These are phyloP conservation scores for Hypoxylon lenormandii DNA, from an alignment of 495 filamentous ascomycete genomes.

Conservation along the genomic window DNA sequence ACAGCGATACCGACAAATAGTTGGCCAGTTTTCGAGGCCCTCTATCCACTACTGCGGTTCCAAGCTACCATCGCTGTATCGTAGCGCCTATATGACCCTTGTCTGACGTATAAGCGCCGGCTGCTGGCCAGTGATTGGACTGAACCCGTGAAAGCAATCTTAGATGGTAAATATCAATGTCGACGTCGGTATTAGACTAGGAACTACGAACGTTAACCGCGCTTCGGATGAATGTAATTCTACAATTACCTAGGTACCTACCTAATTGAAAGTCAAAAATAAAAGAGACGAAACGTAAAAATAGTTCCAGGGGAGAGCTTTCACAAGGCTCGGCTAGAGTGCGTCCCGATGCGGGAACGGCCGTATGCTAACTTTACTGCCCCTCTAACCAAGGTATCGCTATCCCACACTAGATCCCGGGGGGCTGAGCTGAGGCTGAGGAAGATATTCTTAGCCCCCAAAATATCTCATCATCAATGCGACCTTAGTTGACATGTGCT, in stretches of 20 bases:
- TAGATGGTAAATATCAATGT: conserved; percentile 4
- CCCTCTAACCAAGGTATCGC: background rate
- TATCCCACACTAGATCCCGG: background rate
- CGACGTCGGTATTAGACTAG: background rate
- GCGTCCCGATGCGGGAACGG: conserved; percentile 21
- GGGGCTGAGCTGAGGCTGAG: conserved; percentile 51
- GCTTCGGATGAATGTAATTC: background rate
- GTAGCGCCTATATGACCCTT: conserved; percentile 33
- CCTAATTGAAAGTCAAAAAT: background rate
- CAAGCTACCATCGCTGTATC: conserved; percentile 15
- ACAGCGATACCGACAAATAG: conserved; percentile 15
- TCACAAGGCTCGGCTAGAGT: background rate
- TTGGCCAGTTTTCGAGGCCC: conserved; percentile 37
- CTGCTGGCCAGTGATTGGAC: conserved; percentile 38
- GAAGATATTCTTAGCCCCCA: conserved; percentile 25
- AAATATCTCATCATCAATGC: conserved; percentile 21
- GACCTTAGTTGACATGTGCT: conserved; percentile 3
- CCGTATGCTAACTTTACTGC: conserved; percentile 1
- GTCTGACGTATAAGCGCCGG: conserved; percentile 44
- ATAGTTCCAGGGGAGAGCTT: conserved; percentile 8
- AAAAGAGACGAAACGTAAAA: background rate
- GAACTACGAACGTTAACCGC: conserved; percentile 1
- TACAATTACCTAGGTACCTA: no score
- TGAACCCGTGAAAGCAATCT: conserved; percentile 6
- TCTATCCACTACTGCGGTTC: conserved; percentile 33